phyloP scores from a whole-genome alignment of 495 filamentous ascomycete species.

The Diplogelasinospora grovesii region DNA sequence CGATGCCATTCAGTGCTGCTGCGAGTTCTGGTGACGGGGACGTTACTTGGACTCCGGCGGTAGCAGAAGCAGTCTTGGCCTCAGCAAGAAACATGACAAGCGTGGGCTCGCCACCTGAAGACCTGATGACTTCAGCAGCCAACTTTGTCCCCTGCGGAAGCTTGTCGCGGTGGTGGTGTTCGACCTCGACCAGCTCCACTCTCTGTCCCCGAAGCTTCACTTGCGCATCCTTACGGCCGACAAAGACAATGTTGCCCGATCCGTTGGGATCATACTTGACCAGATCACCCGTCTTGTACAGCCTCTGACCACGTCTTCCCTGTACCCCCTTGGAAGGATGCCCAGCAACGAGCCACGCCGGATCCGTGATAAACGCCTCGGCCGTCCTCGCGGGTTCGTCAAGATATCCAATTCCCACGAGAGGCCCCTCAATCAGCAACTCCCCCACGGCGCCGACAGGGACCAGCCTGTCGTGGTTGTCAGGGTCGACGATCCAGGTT shows the following conservation, averaged over 20 bases:
- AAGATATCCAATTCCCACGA: conserved; percentile 47
- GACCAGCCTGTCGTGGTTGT: conserved; percentile 44
- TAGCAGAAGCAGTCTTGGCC: conserved; percentile 16
- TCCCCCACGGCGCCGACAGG: conserved; percentile 57
- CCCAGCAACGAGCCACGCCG: conserved; percentile 42
- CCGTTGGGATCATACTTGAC: conserved; percentile 55
- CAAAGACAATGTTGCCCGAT: conserved; percentile 44
- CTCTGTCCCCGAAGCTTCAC: conserved; percentile 62
- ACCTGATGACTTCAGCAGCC: conserved; percentile 39
- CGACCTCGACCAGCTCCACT: conserved; percentile 60
- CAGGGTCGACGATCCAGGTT: conserved; percentile 53
- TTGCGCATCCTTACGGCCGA: conserved; percentile 58
- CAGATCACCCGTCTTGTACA: conserved; percentile 66
- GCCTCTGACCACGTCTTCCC: conserved; percentile 42
- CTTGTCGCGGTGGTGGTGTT: conserved; percentile 44
- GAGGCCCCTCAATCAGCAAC: conserved; percentile 54
- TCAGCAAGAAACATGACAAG: conserved; percentile 36
- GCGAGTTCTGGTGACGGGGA: conserved; percentile 19
- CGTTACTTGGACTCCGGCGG: too few species aligned
- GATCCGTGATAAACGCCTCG: conserved; percentile 42
- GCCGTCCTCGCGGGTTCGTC: conserved; percentile 36
- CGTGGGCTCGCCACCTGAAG: conserved; percentile 30
- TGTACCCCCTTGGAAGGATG: conserved; percentile 23
- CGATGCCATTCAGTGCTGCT: conserved; percentile 22
- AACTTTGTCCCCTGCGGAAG: conserved; percentile 28